phyloP scores from a whole-genome alignment of 169 alveolate species.

The Perkinsus olseni region DNA sequence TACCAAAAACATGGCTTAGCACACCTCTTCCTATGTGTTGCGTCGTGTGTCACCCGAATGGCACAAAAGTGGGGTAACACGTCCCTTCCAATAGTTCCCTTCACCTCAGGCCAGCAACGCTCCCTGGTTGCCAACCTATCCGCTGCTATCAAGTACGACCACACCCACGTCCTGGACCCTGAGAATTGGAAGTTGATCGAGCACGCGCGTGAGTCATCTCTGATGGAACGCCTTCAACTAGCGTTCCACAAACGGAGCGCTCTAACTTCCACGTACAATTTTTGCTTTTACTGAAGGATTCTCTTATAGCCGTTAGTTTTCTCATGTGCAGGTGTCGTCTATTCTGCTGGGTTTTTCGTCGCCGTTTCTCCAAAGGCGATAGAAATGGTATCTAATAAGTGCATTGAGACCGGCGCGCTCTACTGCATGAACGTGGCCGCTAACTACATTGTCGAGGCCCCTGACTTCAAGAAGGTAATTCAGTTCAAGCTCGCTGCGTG shows the following conservation, averaged over 20 bases:
- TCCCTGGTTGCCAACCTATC: conserved; percentile 57
- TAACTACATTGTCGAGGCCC: conserved; percentile 42
- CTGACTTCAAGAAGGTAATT: conserved; percentile 26
- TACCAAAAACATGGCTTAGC: no score
- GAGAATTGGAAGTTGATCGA: conserved; percentile 20
- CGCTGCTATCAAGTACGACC: conserved; percentile 45
- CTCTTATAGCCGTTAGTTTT: background rate
- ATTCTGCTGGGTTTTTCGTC: conserved; percentile 53
- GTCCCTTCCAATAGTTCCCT: no score
- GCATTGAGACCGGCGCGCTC: conserved; percentile 29
- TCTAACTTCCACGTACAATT: no score
- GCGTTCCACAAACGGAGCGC: no score
- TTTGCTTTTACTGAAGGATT: background rate
- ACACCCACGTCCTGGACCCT: conserved; percentile 27
- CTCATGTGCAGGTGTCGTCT: conserved; percentile 19
- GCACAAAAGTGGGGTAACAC: no score
- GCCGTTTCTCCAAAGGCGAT: conserved; percentile 40
- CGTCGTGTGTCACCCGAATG: no score
- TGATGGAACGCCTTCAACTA: no score
- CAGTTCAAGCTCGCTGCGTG: no score
- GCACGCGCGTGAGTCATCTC: conserved; percentile 5
- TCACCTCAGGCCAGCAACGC: conserved; percentile 37
- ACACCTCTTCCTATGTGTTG: no score
- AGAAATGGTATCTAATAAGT: conserved; percentile 20
- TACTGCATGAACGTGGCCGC: conserved; percentile 53